Base-by-base conservation (phyloP, 2,329 filamentous ascomycete genomes). In the Balansia obtecta region DNA sequence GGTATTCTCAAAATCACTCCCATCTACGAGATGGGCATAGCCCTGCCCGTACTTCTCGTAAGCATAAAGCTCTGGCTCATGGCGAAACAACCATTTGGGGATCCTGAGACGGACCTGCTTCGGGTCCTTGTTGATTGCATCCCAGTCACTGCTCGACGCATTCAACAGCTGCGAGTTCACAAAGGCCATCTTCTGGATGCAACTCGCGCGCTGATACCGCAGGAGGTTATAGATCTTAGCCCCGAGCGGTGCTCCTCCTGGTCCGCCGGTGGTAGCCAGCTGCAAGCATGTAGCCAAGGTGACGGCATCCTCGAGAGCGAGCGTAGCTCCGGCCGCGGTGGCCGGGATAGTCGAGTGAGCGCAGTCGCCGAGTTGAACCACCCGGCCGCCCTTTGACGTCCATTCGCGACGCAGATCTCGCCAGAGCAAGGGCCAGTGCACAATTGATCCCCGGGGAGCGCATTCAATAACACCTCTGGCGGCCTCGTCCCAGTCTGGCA, bases 361-460 rank as follows among this genome's bases (percentile, higher is more conserved):
- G 10, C 48, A 46, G 43, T 59, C 58, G 9, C 57, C 58, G 0
- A 60, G 40, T 47, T 58, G 55, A 12, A 58, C 45, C 34, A 60
- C 51, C 2, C 55, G 50, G 4, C 54, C 56, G 1, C 32, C 46
- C 0, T 42, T 45, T 1, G 53, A 55, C 3, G 53, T 53, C 55
- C 55, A 57, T 32, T 50, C 39, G 2, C 48, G 37, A 9, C 50
- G 54, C 0, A 53, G 49, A 16, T 57, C 49, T 10, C 55, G 46
- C 51, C 53, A 56, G 6, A 53, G 45, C 13, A 56, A 20, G 41
- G 53, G 51, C 54, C 54, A 57, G 49, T 56, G 50, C 12, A 55
- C 50, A 20, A 53, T 39, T 20, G n/a, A 18, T n/a, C 49, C 49
- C 15, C 37, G 43, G 1, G 45, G 42, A 9, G 53, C 27, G 8